Conservation (phyloP, 2,329 filamentous ascomycete genomes). For the Penicillium rolfsii region DNA sequence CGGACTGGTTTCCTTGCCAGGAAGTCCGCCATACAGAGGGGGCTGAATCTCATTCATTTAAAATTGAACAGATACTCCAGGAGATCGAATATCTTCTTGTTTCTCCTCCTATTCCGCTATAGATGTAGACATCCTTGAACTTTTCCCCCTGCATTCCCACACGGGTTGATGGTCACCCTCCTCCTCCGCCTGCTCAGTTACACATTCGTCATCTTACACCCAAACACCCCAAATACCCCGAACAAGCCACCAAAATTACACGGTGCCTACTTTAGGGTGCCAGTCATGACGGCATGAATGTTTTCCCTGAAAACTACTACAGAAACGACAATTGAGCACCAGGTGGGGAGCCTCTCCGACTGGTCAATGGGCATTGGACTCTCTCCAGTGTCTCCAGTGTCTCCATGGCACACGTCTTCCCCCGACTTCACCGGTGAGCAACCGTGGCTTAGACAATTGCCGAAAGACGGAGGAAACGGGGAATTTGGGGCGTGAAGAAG, state of each 20-base stretch:
- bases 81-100: too few relatives aligned
- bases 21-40: too few relatives aligned
- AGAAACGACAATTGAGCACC: constrained; percentile 13
- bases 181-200: neutral
- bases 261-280: constrained; percentile 11
- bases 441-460: constrained; percentile 23
- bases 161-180: neutral
- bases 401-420: constrained; percentile 21
- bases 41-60: neutral
- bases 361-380: constrained; percentile 16
- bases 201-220: neutral
- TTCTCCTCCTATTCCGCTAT: neutral
- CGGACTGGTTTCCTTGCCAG: neutral
- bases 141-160: neutral
- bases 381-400: constrained; percentile 5
- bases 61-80: too few relatives aligned
- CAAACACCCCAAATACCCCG: neutral
- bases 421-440: constrained; percentile 34
- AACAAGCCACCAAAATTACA: constrained; percentile 6
- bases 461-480: constrained; percentile 11
- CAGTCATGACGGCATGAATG: constrained; percentile 34
- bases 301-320: constrained; percentile 8
- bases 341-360: constrained; percentile 23
- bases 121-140: neutral
- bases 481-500: constrained; percentile 14